phyloP scores from a whole-genome alignment of 2,329 filamentous ascomycete genomes.

The Trichocomaceae sp. region DNA sequence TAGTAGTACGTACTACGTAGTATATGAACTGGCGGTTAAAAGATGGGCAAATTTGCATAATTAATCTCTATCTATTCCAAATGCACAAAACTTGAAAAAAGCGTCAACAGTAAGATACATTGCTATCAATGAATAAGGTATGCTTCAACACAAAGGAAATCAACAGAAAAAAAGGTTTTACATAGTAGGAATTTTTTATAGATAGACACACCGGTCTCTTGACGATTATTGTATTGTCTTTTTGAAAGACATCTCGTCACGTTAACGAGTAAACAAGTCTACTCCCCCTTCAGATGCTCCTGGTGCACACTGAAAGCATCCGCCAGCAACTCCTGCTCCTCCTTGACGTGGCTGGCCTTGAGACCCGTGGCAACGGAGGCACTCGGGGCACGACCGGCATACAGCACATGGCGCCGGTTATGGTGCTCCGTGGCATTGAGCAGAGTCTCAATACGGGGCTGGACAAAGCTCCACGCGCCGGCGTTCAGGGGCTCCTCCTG shows the following conservation, averaged over 20 bases:
- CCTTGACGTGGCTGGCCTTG: slow-evolving; percentile 81
- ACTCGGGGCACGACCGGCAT: slow-evolving; percentile 88
- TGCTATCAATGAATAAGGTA: background rate
- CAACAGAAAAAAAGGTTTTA: slow-evolving; percentile 4
- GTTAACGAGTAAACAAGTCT: slow-evolving; percentile 21
- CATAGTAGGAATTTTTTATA: slow-evolving; percentile 1
- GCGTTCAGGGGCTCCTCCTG: slow-evolving; percentile 98
- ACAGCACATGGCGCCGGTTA: slow-evolving; percentile 93
- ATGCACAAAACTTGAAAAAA: no score
- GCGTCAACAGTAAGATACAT: background rate
- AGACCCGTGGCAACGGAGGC: slow-evolving; percentile 89
- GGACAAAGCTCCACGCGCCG: slow-evolving; percentile 93
- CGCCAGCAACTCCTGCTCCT: slow-evolving; percentile 77
- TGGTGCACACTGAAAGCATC: slow-evolving; percentile 58
- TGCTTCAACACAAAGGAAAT: background rate
- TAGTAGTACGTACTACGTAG: no score
- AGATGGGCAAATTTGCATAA: no score
- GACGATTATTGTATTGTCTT: background rate
- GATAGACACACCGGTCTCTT: background rate
- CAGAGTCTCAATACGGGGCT: slow-evolving; percentile 93
- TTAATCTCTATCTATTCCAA: no score
- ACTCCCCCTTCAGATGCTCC: slow-evolving; percentile 61
- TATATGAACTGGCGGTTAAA: no score
- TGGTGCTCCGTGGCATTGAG: slow-evolving; percentile 86
- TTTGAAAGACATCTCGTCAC: background rate